These are phyloP conservation scores for Globisporangium alternatum DNA, from an alignment of 352 stramenopile genomes.

Conservation along the genomic window DNA sequence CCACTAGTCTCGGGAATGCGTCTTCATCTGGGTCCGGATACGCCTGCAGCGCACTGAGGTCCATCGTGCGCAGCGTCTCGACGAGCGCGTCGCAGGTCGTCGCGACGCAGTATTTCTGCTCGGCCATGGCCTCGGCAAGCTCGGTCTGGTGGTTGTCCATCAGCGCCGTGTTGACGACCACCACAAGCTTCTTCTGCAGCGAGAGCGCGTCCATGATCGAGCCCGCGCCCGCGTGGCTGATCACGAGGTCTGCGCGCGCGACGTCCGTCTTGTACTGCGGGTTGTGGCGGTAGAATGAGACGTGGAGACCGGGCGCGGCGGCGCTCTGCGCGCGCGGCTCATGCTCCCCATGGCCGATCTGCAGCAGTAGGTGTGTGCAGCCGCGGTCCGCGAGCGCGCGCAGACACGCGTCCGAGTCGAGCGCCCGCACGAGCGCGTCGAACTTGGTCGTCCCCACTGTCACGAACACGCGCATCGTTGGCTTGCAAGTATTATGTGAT, in stretches of 20 bases:
- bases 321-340: constrained; percentile 23
- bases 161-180: constrained; percentile 93
- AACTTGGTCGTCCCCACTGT: constrained; percentile 95
- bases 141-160: constrained; percentile 99
- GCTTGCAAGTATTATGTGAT: not conserved
- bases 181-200: constrained; percentile 80
- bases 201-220: constrained; percentile 92
- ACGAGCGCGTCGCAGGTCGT: constrained; percentile 44
- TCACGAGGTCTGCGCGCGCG: constrained; percentile 86
- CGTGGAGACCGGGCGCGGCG: constrained; percentile 30
- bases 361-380: constrained; percentile 62
- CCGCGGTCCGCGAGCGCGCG: constrained; percentile 44
- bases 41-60: constrained; percentile 38
- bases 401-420: constrained; percentile 64
- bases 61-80: constrained; percentile 28
- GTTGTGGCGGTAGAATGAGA: constrained; percentile 89
- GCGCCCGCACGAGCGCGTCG: constrained; percentile 79
- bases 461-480: constrained; percentile 68
- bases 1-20: constrained; percentile 68
- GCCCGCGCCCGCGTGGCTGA: constrained; percentile 94
- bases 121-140: constrained; percentile 90
- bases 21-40: constrained; percentile 62
- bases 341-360: constrained; percentile 81
- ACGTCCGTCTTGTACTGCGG: constrained; percentile 91
- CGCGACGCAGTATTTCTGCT: constrained; percentile 52